A percentile compares a stretch with the other conserved stretches of the same genome.
phyloP scores from a whole-genome alignment of 2,329 filamentous ascomycete genomes.

The Herpotrichia juniperi region DNA sequence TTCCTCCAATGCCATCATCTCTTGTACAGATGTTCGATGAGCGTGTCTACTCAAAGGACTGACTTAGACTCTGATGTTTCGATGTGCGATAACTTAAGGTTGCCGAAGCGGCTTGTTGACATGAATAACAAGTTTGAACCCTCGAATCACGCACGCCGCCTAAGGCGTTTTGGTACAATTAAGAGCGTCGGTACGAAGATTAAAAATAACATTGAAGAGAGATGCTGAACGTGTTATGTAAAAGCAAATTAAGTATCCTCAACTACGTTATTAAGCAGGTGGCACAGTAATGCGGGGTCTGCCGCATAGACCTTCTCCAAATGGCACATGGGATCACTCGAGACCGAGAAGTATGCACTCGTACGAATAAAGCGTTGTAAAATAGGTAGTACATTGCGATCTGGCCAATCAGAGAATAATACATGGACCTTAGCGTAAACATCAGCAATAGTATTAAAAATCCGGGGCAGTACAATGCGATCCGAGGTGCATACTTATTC shows the following conservation, averaged over 20 bases:
- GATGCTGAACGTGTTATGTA: too few relatives aligned
- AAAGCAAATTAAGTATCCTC: too few relatives aligned
- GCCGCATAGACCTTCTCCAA: not conserved
- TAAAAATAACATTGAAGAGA: too few relatives aligned
- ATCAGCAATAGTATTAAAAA: not conserved
- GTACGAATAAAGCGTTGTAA: not conserved
- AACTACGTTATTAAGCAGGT: too few relatives aligned
- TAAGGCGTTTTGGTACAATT: not conserved
- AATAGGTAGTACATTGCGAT: constrained; percentile 7
- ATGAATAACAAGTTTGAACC: not conserved
- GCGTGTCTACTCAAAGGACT: not conserved
- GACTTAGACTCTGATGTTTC: not conserved
- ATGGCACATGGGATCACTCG: too few relatives aligned
- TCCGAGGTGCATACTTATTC: not conserved
- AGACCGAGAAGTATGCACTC: not conserved
- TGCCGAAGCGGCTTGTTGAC: not conserved
- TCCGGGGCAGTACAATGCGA: constrained; percentile 5
- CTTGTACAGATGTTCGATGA: not conserved
- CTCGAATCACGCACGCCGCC: not conserved
- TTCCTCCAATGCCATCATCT: not conserved
- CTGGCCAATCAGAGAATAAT: constrained; percentile 1
- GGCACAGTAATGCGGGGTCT: not conserved
- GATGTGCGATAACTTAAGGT: not conserved
- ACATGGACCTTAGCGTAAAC: not conserved
- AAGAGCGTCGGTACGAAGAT: not conserved